phyloP scores from a whole-genome alignment of 768 basidiomycete species.

The Leucocoprinus birnbaumii region DNA sequence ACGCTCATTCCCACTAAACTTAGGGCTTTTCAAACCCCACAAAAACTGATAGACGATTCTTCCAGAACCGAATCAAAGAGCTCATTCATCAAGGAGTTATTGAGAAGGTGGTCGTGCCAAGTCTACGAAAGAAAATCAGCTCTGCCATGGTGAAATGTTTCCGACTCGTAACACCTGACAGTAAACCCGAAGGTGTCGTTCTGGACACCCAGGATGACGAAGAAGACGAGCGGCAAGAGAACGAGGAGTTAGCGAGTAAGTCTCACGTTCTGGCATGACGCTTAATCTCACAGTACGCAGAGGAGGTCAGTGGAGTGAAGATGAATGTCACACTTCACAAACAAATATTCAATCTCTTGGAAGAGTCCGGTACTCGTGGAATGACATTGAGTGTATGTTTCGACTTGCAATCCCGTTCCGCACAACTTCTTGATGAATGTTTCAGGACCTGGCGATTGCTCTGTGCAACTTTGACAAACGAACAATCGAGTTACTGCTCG shows the following conservation, averaged over 20 bases:
- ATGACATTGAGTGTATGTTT: constrained; percentile 66
- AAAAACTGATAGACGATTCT: constrained; percentile 80
- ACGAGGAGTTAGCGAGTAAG: constrained; percentile 33
- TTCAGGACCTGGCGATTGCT: constrained; percentile 60
- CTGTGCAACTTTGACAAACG: constrained; percentile 76
- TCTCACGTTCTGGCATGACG: background rate
- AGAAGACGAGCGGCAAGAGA: constrained; percentile 19
- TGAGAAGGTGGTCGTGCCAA: constrained; percentile 72
- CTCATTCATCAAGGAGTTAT: constrained; percentile 71
- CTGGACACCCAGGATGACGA: constrained; percentile 43
- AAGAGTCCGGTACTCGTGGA: constrained; percentile 63
- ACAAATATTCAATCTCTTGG: constrained; percentile 74
- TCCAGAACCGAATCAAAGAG: constrained; percentile 70
- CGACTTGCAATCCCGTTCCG: background rate
- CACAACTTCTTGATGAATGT: background rate
- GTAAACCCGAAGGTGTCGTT: constrained; percentile 31
- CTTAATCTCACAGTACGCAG: background rate
- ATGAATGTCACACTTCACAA: constrained; percentile 70
- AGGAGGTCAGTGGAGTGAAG: constrained; percentile 39
- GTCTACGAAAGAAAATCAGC: constrained; percentile 42
- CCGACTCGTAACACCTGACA: constrained; percentile 51
- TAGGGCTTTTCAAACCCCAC: constrained; percentile 77
- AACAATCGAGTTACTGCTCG: constrained; percentile 78
- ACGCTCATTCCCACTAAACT: background rate
- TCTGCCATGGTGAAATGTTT: constrained; percentile 60